Evolutionary conservation across 352 stramenopile species (phyloP).

Genomic region (Pythium plurisporium): DNA sequence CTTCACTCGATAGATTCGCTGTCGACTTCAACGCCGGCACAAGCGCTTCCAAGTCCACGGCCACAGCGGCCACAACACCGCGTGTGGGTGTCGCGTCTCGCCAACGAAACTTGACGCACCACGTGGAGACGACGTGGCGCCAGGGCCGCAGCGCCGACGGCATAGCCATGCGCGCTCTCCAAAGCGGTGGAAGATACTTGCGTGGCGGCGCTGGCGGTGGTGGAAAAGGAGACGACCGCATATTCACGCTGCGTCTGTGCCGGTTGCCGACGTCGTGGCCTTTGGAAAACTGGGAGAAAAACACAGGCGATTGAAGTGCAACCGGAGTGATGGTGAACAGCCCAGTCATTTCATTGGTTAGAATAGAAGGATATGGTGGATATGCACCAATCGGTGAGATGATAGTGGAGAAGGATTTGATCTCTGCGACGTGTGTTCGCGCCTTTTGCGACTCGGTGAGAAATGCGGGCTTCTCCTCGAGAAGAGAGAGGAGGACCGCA

Average conservation of each 20-base stretch:
- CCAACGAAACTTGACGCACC: neutral
- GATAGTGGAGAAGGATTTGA: no score
- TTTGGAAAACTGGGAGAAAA: no score
- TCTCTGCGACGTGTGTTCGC: no score
- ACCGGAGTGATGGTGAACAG: neutral
- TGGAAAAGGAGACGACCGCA: neutral
- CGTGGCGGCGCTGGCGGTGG: neutral
- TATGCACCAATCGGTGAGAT: neutral
- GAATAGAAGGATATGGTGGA: neutral
- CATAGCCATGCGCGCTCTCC: neutral
- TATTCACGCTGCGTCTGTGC: no score
- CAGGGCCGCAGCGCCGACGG: neutral
- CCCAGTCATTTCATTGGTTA: neutral
- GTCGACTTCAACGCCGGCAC: neutral
- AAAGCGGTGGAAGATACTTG: neutral
- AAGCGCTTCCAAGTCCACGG: neutral
- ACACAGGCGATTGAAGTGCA: slow-evolving; percentile 10
- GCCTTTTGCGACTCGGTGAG: no score
- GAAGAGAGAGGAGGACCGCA: neutral
- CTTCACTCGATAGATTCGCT: neutral
- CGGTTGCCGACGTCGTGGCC: no score
- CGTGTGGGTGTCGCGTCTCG: neutral
- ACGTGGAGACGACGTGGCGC: neutral
- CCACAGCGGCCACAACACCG: neutral
- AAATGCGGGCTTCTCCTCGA: no score